A percentile compares a stretch with the other conserved stretches of the same genome.
Conservation (phyloP, 1,284 basidiomycete genomes). For the Prillingera fragicola region DNA sequence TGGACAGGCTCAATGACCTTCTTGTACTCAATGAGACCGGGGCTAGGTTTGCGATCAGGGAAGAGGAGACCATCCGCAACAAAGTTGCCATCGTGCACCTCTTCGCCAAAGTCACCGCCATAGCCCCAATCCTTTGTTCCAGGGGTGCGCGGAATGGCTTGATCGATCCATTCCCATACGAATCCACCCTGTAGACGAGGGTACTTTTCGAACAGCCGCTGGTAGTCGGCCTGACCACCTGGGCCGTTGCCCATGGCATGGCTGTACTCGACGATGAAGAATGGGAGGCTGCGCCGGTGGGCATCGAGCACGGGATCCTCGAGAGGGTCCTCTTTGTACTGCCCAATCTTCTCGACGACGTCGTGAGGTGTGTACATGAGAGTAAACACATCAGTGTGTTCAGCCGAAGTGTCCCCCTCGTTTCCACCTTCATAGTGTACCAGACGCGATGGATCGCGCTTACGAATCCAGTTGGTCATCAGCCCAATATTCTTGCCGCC, state of each 20-base stretch:
- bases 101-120: slow-evolving; percentile 19
- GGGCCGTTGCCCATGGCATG: slow-evolving; percentile 22
- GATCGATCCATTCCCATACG: slow-evolving; percentile 22
- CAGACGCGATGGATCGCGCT: slow-evolving; percentile 19
- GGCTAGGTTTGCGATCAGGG: slow-evolving; percentile 21
- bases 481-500: slow-evolving; percentile 19
- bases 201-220: slow-evolving; percentile 16
- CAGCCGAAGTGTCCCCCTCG: slow-evolving; percentile 20
- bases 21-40: slow-evolving; percentile 17
- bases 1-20: slow-evolving; percentile 17
- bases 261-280: slow-evolving; percentile 15
- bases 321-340: slow-evolving; percentile 3
- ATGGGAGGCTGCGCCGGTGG: slow-evolving; percentile 4
- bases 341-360: slow-evolving; percentile 18
- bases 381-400: slow-evolving; percentile 20
- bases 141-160: too few species aligned
- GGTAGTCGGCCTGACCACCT: slow-evolving; percentile 13
- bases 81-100: slow-evolving; percentile 15
- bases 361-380: slow-evolving; percentile 22
- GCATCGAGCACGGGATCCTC: slow-evolving; percentile 4
- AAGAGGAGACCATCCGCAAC: slow-evolving; percentile 24
- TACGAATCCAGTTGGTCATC: slow-evolving; percentile 19
- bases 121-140: slow-evolving; percentile 19
- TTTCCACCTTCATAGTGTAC: slow-evolving; percentile 29
- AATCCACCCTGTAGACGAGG: slow-evolving; percentile 14